Conservation (phyloP, 208 protist genomes). For the Leishmania martiniquensis region DNA sequence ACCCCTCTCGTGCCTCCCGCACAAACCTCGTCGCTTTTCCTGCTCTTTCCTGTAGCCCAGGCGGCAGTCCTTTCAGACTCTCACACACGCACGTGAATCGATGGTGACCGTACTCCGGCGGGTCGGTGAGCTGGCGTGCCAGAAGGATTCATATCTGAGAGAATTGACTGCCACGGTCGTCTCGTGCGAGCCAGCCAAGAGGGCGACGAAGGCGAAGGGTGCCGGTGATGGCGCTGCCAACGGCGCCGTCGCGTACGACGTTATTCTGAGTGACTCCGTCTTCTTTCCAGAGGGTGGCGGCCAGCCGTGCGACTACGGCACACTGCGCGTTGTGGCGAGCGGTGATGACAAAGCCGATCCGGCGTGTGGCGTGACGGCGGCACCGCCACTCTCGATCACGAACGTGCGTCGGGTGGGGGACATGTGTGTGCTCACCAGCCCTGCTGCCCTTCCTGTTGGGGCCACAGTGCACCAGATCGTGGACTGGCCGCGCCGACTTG, state of each 20-base stretch:
- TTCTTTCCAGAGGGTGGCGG: constrained; percentile 92
- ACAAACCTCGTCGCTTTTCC: too few relatives aligned
- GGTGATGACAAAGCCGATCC: not conserved
- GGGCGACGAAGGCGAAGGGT: constrained; percentile 34
- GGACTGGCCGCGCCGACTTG: constrained; percentile 78
- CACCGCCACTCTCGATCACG: constrained; percentile 23
- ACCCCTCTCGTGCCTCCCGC: not conserved
- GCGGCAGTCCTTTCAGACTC: not conserved
- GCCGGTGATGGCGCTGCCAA: constrained; percentile 5
- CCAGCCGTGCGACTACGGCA: constrained; percentile 87
- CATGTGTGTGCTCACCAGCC: constrained; percentile 57
- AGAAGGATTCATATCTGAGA: constrained; percentile 68
- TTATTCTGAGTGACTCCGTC: constrained; percentile 79
- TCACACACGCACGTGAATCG: not conserved
- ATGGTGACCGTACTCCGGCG: constrained; percentile 34
- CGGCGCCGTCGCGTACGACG: constrained; percentile 42
- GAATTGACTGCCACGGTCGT: constrained; percentile 66
- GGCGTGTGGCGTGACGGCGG: not conserved
- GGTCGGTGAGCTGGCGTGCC: constrained; percentile 80
- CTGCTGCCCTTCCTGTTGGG: constrained; percentile 42
- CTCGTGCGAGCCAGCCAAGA: constrained; percentile 45
- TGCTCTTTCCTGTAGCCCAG: too few relatives aligned
- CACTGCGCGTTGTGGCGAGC: constrained; percentile 20
- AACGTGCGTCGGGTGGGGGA: constrained; percentile 61
- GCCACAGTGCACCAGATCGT: constrained; percentile 60